These are phyloP conservation scores for Polytrichum commune DNA, from an alignment of 225 moss, liverwort and hornwort species.

Conservation along the genomic window DNA sequence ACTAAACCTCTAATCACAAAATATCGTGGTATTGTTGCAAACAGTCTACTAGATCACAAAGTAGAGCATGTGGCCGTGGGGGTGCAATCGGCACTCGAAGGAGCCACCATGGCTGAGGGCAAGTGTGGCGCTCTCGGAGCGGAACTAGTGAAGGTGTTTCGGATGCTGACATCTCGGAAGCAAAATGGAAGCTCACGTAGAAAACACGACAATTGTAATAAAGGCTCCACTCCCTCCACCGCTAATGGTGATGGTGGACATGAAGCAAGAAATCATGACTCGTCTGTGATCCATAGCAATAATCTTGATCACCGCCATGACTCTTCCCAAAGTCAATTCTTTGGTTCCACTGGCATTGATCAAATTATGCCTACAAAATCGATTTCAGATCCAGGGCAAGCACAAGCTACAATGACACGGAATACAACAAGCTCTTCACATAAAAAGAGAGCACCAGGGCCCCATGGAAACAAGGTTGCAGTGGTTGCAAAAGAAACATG, in stretches of 20 bases:
- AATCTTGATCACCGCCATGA: not conserved
- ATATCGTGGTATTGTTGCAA: not conserved
- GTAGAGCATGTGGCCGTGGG: slow-evolving; percentile 49
- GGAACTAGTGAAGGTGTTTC: slow-evolving; percentile 87
- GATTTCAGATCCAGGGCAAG: too few relatives aligned
- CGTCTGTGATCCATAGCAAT: too few relatives aligned
- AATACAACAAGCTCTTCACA: too few relatives aligned
- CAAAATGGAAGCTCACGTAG: slow-evolving; percentile 23
- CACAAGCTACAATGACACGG: too few relatives aligned
- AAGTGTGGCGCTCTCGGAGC: slow-evolving; percentile 77
- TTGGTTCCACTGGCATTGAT: not conserved
- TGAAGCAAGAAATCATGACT: too few relatives aligned
- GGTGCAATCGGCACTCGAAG: slow-evolving; percentile 71
- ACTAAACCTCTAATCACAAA: not conserved
- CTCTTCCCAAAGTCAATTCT: slow-evolving; percentile 10
- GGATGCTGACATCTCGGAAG: slow-evolving; percentile 61
- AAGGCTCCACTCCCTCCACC: slow-evolving; percentile 23
- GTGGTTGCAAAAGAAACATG: not conserved
- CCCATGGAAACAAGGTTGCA: too few relatives aligned
- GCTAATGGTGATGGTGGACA: too few relatives aligned
- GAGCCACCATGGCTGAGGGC: slow-evolving; percentile 53
- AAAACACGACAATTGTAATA: slow-evolving; percentile 12
- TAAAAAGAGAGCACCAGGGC: too few relatives aligned
- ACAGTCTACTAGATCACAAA: slow-evolving; percentile 71
- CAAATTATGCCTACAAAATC: not conserved